These are phyloP conservation scores for Gomphus bonarii DNA, from an alignment of 1,284 basidiomycete species.

Conservation along the genomic window DNA sequence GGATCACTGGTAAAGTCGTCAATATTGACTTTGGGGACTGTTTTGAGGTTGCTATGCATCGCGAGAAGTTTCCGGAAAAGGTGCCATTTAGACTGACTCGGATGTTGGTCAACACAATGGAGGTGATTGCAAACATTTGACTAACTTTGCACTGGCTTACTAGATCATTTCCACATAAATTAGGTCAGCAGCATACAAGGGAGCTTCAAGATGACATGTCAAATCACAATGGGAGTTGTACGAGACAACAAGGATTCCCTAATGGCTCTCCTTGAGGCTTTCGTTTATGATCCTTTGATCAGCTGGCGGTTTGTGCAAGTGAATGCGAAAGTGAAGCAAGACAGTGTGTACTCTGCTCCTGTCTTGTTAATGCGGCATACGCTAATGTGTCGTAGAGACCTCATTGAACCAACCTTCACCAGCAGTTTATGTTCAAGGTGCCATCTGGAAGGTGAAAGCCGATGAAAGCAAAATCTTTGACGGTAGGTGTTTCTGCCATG, in stretches of 20 bases:
- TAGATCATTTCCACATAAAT: slow-evolving; percentile 4
- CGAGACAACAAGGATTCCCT: slow-evolving; percentile 96
- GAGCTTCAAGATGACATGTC: slow-evolving; percentile 92
- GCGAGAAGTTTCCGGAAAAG: slow-evolving; percentile 98
- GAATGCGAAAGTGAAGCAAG: slow-evolving; percentile 51
- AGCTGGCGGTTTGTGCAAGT: slow-evolving; percentile 81
- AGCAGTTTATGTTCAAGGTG: slow-evolving; percentile 52
- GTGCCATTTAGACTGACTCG: slow-evolving; percentile 97
- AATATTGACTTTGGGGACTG: slow-evolving; percentile 98
- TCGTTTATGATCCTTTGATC: slow-evolving; percentile 84
- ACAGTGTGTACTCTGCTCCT: background rate
- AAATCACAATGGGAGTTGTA: slow-evolving; percentile 94
- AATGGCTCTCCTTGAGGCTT: slow-evolving; percentile 95
- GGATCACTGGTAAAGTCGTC: slow-evolving; percentile 92
- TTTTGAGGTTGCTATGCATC: slow-evolving; percentile 89
- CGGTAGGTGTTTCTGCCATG: slow-evolving; percentile 28
- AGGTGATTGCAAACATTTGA: slow-evolving; percentile 38
- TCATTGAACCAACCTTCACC: slow-evolving; percentile 46
- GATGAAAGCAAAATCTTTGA: slow-evolving; percentile 80
- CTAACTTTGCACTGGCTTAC: no score
- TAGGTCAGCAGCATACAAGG: slow-evolving; percentile 96
- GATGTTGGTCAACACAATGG: slow-evolving; percentile 99
- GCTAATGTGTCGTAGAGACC: slow-evolving; percentile 15
- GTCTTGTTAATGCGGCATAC: slow-evolving; percentile 24
- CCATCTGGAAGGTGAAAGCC: slow-evolving; percentile 46